Base-by-base conservation (phyloP, 176 grass and related monocot genomes). In the Triticum dicoccoides region DNA sequence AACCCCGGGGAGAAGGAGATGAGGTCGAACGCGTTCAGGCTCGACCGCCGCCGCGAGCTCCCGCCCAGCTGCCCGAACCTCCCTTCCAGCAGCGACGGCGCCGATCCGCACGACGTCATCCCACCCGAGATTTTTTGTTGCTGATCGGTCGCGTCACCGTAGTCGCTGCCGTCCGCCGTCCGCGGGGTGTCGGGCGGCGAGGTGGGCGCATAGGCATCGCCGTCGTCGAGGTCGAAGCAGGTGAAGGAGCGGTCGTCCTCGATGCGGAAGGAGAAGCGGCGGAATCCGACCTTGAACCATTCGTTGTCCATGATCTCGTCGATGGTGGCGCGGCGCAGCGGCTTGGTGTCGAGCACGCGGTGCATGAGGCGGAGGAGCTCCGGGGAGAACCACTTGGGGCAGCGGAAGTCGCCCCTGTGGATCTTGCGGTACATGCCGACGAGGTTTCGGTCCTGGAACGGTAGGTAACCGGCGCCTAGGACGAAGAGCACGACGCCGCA, bases 351-450 rank as follows among this genome's bases (percentile, higher is more conserved):
- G 56, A 99, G 84, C 32, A 99, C 61, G 85, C 90, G 75, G 73
- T 84, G 69, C 23, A 99, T 94, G 51, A 99, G 88, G 23, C 61
- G 39, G 41, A 80, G 73, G 39, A 99, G 89, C 14, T 93, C 92
- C 1, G 63, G 72, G 3, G 97, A 99, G 91, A 99, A 99, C 97
- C 92, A 99, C 72, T 82, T 91, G 6, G 94, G 94, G 68, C 97
- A 99, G 8, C 97, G 92, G 83, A 99, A 99, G 9, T 96, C 92
- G 4, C 97, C 97, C 78, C 37, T 85, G 82, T 94, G 93, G 87
- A 99, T 99, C 90, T 99, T 99, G n/a, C 92, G 88, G 81, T 99
- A 99, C 97, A 96, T 99, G 14, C 76, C 84, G 20, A 94, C 89
- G 65, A 99, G 82, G 75, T 96, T 99, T 4, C 89, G 77, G 76